Base-by-base conservation (phyloP, 2,329 filamentous ascomycete species). In the Magnaporthiopsis incrustans region DNA sequence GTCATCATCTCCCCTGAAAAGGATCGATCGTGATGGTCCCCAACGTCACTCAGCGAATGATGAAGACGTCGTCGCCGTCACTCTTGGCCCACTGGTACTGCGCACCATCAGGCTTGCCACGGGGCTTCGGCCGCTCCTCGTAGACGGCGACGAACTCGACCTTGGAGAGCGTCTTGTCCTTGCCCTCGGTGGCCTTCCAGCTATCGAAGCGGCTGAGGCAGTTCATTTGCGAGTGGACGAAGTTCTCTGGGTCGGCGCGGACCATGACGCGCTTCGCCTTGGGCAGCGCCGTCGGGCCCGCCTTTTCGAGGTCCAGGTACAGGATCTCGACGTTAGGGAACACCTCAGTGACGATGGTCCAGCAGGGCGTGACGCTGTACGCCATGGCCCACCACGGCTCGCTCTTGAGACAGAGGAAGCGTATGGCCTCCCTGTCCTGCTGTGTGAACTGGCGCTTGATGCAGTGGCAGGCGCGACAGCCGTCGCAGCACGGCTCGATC, bases 401-500 rank as follows among this genome's bases (percentile, higher is more conserved):
- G 5, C 32, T 50, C 30, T 62, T 58, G 30, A 64, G 30, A 10
- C 53, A 32, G 8, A 64, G 59, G 26, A 58, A 64, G 60, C 63
- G 63, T 25, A 64, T 59, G 2, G 63, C 63, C 25, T 61, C 33
- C 32, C 59, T 53, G n/a, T 64, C 63, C 3, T 22, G 22, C 32
- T 38, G 15, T 7, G 56, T 25, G 59, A 62, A 64, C 33, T 64
- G 63, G 10, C 44, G 30, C 32, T 30, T 57, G 25, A 60, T 35
- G 32, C 63, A 64, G 59, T 64, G 33, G 18, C 25, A 30, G 2
- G 50, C 63, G 32, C 63, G 59, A 26, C 63, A 64, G n/a, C 59
- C 63, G 56, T 44, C 33, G 53, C 59, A 62, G 50, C 63, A 64
- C 5, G 63, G 59, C 63, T 64, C 63, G 32, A 58, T 44, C 22